Conservation (phyloP, 441 rosid genomes). For the Bocquillonia castaneifolia region DNA sequence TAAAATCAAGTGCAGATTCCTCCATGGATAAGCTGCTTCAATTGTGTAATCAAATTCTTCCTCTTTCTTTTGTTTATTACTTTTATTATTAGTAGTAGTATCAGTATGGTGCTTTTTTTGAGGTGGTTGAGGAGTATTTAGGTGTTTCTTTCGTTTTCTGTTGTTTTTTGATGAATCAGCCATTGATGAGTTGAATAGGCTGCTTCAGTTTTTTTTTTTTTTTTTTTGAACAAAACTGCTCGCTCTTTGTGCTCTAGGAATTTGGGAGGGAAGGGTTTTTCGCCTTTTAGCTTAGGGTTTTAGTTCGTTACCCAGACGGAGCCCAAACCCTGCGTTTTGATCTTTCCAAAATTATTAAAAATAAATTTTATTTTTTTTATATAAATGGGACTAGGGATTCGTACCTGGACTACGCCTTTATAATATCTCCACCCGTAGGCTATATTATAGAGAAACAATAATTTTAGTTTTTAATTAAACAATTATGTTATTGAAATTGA, state of each 20-base stretch:
- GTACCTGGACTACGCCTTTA: too few relatives aligned
- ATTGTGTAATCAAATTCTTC: constrained; percentile 17
- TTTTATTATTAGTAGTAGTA: too few relatives aligned
- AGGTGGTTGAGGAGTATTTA: constrained; percentile 13
- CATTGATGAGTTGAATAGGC: constrained; percentile 20
- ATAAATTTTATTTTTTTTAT: too few relatives aligned
- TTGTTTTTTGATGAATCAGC: constrained; percentile 22
- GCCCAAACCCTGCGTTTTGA: not conserved
- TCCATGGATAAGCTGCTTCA: constrained; percentile 54
- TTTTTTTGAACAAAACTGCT: too few relatives aligned
- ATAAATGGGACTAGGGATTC: too few relatives aligned
- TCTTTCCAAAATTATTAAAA: too few relatives aligned
- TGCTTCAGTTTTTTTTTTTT: constrained; percentile 1
- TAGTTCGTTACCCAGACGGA: not conserved
- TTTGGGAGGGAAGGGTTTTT: constrained; percentile 4
- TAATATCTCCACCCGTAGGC: too few relatives aligned
- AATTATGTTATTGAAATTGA: too few relatives aligned
- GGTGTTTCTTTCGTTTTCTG: constrained; percentile 45
- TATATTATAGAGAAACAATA: too few relatives aligned
- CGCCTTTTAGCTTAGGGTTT: not conserved
- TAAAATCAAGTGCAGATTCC: constrained; percentile 64
- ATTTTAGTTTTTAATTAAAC: too few relatives aligned
- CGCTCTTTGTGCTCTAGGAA: not conserved
- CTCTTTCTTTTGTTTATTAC: constrained; percentile 27
- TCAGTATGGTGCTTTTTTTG: constrained; percentile 27